These are phyloP conservation scores for Phialemonium atrogriseum DNA, from an alignment of 2,329 filamentous ascomycete genomes.

Conservation along the genomic window DNA sequence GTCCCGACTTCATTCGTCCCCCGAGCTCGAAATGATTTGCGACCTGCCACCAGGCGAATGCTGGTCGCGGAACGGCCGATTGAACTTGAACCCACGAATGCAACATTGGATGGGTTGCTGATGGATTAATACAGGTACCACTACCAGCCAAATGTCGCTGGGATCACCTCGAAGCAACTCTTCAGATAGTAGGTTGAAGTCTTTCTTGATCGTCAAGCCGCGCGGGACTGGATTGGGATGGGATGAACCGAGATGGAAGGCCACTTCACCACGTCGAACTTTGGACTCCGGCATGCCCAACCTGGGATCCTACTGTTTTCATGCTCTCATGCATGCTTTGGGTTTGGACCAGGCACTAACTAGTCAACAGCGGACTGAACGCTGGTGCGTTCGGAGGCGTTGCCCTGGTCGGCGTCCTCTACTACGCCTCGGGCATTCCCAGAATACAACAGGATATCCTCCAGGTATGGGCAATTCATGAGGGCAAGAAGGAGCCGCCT, in stretches of 20 bases:
- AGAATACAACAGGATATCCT: slow-evolving; percentile 52
- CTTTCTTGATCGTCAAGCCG: neutral
- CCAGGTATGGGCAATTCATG: slow-evolving; percentile 29
- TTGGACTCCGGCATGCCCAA: too few relatives aligned
- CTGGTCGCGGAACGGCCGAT: too few relatives aligned
- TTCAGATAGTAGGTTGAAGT: slow-evolving; percentile 40
- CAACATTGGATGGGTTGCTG: slow-evolving; percentile 22
- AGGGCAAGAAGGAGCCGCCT: neutral
- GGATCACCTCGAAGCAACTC: slow-evolving; percentile 40
- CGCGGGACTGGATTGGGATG: neutral
- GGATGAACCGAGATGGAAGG: neutral
- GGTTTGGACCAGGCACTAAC: slow-evolving; percentile 6
- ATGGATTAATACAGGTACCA: slow-evolving; percentile 40
- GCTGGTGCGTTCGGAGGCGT: slow-evolving; percentile 48
- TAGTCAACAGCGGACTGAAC: slow-evolving; percentile 36
- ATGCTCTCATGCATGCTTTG: neutral
- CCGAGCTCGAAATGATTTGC: too few relatives aligned
- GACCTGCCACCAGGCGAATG: too few relatives aligned
- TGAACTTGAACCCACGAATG: too few relatives aligned
- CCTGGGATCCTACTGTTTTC: neutral
- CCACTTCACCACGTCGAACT: neutral
- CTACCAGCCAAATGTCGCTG: slow-evolving; percentile 45
- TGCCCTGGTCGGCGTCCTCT: slow-evolving; percentile 48
- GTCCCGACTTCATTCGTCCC: too few relatives aligned
- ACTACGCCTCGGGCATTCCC: slow-evolving; percentile 55